These are phyloP conservation scores for Scenedesmus sp. DNA, from an alignment of 163 green algal species.

Conservation along the genomic window DNA sequence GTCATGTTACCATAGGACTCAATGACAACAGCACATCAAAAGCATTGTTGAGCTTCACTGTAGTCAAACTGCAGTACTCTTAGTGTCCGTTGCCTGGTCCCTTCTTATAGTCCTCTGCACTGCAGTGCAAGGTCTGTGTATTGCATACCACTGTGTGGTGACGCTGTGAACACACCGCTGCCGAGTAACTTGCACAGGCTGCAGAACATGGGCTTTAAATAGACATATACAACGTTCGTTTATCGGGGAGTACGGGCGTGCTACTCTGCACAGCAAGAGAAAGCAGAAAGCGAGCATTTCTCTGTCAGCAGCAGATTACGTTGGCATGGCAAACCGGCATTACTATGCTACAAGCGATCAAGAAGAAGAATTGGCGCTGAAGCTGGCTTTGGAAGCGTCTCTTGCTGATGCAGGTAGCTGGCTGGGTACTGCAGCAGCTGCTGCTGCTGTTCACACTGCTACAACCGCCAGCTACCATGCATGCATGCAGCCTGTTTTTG, in stretches of 20 bases:
- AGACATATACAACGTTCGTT: background rate
- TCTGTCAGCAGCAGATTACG: background rate
- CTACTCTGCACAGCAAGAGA: background rate
- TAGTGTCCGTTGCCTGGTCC: no score
- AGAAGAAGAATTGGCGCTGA: slow-evolving; percentile 36
- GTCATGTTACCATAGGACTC: no score
- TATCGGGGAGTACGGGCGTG: background rate
- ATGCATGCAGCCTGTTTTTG: background rate
- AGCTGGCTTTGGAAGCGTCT: slow-evolving; percentile 36
- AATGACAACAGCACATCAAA: no score
- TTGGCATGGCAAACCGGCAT: slow-evolving; percentile 17
- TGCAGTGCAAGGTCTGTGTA: no score
- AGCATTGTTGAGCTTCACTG: no score
- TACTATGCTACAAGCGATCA: slow-evolving; percentile 33
- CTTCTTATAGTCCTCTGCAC: no score
- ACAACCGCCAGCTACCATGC: background rate
- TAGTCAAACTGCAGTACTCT: no score
- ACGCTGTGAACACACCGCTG: no score
- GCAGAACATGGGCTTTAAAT: no score
- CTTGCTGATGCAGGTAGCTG: slow-evolving; percentile 42
- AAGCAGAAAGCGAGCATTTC: background rate
- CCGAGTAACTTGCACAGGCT: background rate
- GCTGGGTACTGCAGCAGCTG: background rate
- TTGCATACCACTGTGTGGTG: no score
- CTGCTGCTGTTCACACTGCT: background rate